These are phyloP conservation scores for Ascochyta clinopodiicola DNA, from an alignment of 2,329 filamentous ascomycete genomes.

Conservation along the genomic window DNA sequence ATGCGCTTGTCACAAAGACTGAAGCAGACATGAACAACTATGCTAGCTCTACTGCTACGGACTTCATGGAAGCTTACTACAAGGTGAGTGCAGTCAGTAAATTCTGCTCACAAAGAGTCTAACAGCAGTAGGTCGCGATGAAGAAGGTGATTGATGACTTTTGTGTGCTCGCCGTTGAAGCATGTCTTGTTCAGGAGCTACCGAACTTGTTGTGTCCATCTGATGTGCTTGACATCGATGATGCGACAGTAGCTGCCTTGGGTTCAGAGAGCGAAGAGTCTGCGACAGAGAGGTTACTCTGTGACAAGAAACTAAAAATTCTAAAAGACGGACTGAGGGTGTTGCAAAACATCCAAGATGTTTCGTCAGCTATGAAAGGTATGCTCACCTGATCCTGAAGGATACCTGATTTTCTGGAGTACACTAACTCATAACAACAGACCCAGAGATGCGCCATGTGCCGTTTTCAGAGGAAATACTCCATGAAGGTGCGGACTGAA, in stretches of 20 bases:
- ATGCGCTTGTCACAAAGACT: slow-evolving; percentile 17
- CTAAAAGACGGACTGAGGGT: slow-evolving; percentile 24
- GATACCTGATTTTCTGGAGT: no score
- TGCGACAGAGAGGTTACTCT: slow-evolving; percentile 15
- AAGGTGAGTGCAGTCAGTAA: slow-evolving; percentile 16
- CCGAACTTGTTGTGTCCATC: slow-evolving; percentile 37
- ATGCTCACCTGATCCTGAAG: no score
- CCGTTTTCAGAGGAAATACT: no score
- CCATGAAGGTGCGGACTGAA: no score
- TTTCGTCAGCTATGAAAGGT: no score
- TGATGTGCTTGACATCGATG: slow-evolving; percentile 26
- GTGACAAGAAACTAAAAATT: slow-evolving; percentile 25
- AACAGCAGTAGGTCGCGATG: slow-evolving; percentile 46
- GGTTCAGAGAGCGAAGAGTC: slow-evolving; percentile 27
- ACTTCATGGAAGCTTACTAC: slow-evolving; percentile 44
- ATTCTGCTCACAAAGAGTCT: not conserved
- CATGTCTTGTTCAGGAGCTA: slow-evolving; percentile 39
- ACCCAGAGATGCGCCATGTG: no score
- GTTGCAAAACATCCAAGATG: slow-evolving; percentile 3
- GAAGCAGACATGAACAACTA: slow-evolving; percentile 40
- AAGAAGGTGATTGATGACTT: slow-evolving; percentile 52
- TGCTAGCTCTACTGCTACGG: slow-evolving; percentile 36
- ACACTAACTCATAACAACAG: no score
- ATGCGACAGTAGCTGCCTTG: slow-evolving; percentile 17
- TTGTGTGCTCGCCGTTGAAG: slow-evolving; percentile 48